phyloP scores from a whole-genome alignment of 2,329 filamentous ascomycete genomes.

The Leptographium flavum region DNA sequence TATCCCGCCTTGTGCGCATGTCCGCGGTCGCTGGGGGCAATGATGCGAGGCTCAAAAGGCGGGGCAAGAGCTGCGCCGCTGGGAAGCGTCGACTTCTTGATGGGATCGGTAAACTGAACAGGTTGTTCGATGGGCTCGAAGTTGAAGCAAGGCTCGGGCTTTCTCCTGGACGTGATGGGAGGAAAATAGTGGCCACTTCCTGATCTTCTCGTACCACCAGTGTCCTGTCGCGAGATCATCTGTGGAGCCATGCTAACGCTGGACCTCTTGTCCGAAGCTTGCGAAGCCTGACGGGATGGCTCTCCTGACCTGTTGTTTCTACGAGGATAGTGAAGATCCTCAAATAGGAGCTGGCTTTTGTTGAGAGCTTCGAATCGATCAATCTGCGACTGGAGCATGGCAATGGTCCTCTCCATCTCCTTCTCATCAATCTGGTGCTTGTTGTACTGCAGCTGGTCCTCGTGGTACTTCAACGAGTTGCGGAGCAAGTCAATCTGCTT shows the following conservation, averaged over 20 bases:
- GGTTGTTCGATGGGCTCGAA: slow-evolving; percentile 18
- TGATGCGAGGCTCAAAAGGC: slow-evolving; percentile 29
- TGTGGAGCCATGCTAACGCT: neutral
- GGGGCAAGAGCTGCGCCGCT: slow-evolving; percentile 33
- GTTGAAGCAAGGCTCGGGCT: slow-evolving; percentile 9
- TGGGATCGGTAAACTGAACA: slow-evolving; percentile 12
- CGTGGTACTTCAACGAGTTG: slow-evolving; percentile 37
- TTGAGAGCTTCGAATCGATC: slow-evolving; percentile 30
- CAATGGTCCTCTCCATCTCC: slow-evolving; percentile 32
- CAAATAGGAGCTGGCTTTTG: slow-evolving; percentile 29
- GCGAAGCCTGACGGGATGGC: slow-evolving; percentile 12
- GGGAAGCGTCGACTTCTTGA: slow-evolving; percentile 25
- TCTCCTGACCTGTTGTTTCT: slow-evolving; percentile 4
- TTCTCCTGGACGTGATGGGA: slow-evolving; percentile 7
- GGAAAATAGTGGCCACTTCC: slow-evolving; percentile 9
- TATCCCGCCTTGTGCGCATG: neutral
- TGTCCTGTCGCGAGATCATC: neutral
- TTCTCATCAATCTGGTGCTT: slow-evolving; percentile 47
- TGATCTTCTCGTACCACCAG: slow-evolving; percentile 6
- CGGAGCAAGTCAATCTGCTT: slow-evolving; percentile 40
- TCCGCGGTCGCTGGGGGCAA: neutral
- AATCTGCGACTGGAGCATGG: slow-evolving; percentile 21
- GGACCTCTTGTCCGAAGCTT: neutral
- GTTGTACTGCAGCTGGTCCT: slow-evolving; percentile 47
- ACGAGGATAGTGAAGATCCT: slow-evolving; percentile 28